These are phyloP conservation scores for Erucastrum elatum DNA, from an alignment of 345 rosid species.

Conservation along the genomic window DNA sequence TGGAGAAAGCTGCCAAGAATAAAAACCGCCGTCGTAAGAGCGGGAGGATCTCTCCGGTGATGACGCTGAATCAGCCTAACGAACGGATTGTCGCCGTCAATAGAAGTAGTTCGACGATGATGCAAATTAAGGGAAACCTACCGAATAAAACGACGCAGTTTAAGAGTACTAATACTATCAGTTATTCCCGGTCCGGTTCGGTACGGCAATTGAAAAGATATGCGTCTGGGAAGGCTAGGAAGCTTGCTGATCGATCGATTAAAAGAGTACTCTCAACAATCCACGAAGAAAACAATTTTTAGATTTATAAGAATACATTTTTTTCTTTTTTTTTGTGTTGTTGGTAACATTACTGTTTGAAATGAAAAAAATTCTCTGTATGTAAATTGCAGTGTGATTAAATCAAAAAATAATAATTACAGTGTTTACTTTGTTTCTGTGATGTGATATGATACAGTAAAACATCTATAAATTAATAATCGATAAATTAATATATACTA, in stretches of 20 bases:
- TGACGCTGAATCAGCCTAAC: slow-evolving; percentile 22
- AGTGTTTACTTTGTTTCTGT: slow-evolving; percentile 2
- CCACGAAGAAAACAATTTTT: slow-evolving; percentile 55
- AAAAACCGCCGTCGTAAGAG: slow-evolving; percentile 37
- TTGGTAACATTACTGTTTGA: slow-evolving; percentile 1
- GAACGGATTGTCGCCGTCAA: background rate
- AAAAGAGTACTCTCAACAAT: slow-evolving; percentile 59
- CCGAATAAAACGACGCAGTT: slow-evolving; percentile 18
- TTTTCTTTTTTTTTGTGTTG: background rate
- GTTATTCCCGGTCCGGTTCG: slow-evolving; percentile 56
- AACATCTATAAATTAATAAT: too few species aligned
- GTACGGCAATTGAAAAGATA: slow-evolving; percentile 48
- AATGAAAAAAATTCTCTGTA: background rate
- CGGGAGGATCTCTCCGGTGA: slow-evolving; percentile 57
- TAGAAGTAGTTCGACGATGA: background rate
- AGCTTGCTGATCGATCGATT: slow-evolving; percentile 71
- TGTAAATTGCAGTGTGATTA: slow-evolving; percentile 1
- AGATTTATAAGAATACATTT: background rate
- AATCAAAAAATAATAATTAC: background rate
- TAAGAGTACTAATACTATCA: background rate
- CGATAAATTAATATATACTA: too few species aligned
- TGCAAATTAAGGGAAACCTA: background rate
- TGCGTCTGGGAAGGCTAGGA: slow-evolving; percentile 64
- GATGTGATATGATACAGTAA: too few species aligned
- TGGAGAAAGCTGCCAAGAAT: slow-evolving; percentile 46